These are phyloP conservation scores for Zopfia rhizophila DNA, from an alignment of 2,329 filamentous ascomycete species.

Conservation along the genomic window DNA sequence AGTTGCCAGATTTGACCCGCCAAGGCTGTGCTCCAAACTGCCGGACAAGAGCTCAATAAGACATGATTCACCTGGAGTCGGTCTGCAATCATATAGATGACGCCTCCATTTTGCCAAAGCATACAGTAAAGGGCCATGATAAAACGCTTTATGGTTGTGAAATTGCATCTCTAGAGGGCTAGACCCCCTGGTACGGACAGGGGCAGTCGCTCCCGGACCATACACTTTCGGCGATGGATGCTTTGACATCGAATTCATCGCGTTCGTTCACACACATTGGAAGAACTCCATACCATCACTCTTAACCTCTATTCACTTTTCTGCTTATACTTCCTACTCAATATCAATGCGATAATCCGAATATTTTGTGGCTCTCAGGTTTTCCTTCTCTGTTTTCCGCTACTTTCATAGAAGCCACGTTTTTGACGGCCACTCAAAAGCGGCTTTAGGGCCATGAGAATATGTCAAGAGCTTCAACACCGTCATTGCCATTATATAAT, in stretches of 20 bases:
- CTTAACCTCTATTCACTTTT: neutral
- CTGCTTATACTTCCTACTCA: neutral
- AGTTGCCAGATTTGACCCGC: too few relatives aligned
- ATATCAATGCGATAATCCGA: neutral
- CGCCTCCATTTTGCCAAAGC: too few relatives aligned
- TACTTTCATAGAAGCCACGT: conserved; percentile 39
- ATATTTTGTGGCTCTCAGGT: neutral
- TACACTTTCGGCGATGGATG: conserved; percentile 6
- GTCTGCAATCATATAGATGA: too few relatives aligned
- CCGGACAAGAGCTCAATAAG: too few relatives aligned
- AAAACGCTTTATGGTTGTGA: too few relatives aligned
- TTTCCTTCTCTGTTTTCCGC: conserved; percentile 15
- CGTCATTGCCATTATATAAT: conserved; percentile 68
- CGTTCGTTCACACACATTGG: neutral
- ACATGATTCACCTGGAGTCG: too few relatives aligned
- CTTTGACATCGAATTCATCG: conserved; percentile 4
- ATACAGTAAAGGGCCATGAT: too few relatives aligned
- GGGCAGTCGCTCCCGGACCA: neutral
- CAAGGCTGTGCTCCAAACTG: too few relatives aligned
- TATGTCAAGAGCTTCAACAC: conserved; percentile 71
- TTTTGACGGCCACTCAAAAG: conserved; percentile 39
- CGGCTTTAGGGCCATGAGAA: conserved; percentile 60
- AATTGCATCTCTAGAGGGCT: too few relatives aligned
- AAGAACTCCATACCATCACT: neutral
- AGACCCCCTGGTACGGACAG: too few relatives aligned